Evolutionary conservation across 2,329 filamentous ascomycete species (phyloP).

Genomic region (Penicillium verrucosum): DNA sequence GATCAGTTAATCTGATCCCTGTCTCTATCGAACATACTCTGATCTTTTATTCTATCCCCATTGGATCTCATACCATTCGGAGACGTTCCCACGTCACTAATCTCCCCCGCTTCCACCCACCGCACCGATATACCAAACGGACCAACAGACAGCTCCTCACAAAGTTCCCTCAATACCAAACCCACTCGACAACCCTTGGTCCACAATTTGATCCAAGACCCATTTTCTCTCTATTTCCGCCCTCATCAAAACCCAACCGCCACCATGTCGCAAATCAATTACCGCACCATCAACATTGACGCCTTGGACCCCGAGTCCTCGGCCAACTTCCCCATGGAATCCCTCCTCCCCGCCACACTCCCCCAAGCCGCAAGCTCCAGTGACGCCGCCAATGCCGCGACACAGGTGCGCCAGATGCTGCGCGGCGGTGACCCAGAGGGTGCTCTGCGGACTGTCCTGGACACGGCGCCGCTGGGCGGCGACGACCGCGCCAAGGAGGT

Average conservation of each 20-base stretch:
- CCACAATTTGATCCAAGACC: not conserved
- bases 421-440: constrained; percentile 84
- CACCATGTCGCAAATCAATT: constrained; percentile 54
- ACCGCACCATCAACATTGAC: constrained; percentile 92
- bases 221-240: not conserved
- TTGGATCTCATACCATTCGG: not conserved
- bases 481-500: constrained; percentile 65
- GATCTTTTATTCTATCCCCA: not conserved
- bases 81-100: constrained; percentile 8
- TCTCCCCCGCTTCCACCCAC: constrained; percentile 20
- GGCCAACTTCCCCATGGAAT: constrained; percentile 84
- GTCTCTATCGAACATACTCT: not conserved
- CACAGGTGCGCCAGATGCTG: constrained; percentile 82
- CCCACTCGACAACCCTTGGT: not conserved
- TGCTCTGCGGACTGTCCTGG: constrained; percentile 76
- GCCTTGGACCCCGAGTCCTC: constrained; percentile 84
- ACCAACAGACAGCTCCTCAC: not conserved
- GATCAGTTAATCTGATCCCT: constrained; percentile 24
- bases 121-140: constrained; percentile 11
- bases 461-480: constrained; percentile 70
- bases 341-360: constrained; percentile 70
- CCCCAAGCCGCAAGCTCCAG: constrained; percentile 68
- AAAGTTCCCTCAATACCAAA: not conserved
- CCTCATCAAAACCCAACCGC: constrained; percentile 6
- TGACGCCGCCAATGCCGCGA: constrained; percentile 73